Evolutionary conservation across 2,329 filamentous ascomycete species (phyloP).

Genomic region (Aspergillus sp.): DNA sequence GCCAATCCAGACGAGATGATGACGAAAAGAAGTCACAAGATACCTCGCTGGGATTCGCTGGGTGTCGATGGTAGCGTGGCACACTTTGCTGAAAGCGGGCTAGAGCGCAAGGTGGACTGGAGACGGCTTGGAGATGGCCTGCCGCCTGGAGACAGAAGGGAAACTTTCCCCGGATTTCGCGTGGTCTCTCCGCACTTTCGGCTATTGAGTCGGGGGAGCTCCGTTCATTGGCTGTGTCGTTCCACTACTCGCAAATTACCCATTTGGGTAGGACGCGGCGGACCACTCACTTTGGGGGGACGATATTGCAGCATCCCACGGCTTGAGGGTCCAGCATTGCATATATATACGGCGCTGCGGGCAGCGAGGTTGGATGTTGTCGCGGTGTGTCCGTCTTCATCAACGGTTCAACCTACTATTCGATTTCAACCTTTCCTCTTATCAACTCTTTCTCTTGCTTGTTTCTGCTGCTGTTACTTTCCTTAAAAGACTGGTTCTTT

Average conservation of each 20-base stretch:
- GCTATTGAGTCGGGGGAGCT: constrained; percentile 10
- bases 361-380: neutral
- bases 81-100: neutral
- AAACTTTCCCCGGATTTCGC: constrained; percentile 5
- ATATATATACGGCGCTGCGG: constrained; percentile 2
- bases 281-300: neutral
- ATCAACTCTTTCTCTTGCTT: too few species aligned
- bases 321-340: neutral
- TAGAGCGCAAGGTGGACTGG: neutral
- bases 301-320: neutral
- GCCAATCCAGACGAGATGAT: neutral
- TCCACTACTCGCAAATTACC: neutral
- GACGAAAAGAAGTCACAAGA: neutral
- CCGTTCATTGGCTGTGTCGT: constrained; percentile 5
- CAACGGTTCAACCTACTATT: neutral
- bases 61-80: neutral
- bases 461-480: neutral
- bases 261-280: neutral
- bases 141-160: neutral
- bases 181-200: constrained; percentile 12
- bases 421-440: neutral
- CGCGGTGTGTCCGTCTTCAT: neutral
- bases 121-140: neutral
- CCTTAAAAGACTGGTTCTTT: neutral
- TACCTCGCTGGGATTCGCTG: neutral